Evolutionary conservation across 768 basidiomycete genomes (phyloP), one percentile per base, ranked within the genome.

Genomic region (Crassisporium funariophilum): DNA sequence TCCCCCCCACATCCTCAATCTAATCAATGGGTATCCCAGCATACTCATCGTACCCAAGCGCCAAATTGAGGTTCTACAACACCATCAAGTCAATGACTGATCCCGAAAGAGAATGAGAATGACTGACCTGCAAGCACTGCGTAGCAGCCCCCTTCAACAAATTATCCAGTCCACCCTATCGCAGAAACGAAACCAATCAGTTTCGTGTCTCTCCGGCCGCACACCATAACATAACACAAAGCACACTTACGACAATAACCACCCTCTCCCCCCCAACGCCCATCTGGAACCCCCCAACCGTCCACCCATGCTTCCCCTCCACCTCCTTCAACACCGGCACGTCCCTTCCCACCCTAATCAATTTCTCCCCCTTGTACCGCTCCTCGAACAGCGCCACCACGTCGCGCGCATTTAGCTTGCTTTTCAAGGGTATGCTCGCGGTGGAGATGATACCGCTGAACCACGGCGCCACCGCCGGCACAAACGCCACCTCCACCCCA

Each of bases 131-230:
- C 52, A 99, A 63, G 66, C 95, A 98, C 67, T 99, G 97, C n/a
- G 95, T 98, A 13, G 97, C 97, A 40, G 97, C 97, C 5, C 97
- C 97, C 67, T 99, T 99, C 52, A 99, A 75, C 46, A 99, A 71
- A 71, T 99, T 99, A 63, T 99, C 97, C 59, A 99, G 69, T 0
- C 94, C 94, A 39, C 92, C 95, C 91, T 92, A 51, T 3, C 33
- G 36, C 45, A 23, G 23, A 15, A 23, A n/a, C n/a, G n/a, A n/a
- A n/a, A n/a, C n/a, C n/a, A n/a, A n/a, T 46, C 29, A 41, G 25
- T 11, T 27, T 46, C 9, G n/a, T n/a, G n/a, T n/a, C n/a, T n/a
- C 39, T 9, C 29, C 36, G 5, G 46, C 24, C 36, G 34, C 36
- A 11, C 17, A 29, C 37, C 1, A 41, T 34, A 33, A 33, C 21